Percentiles rank a stretch among this genome's conserved stretches.
Evolutionary conservation across 257 asterid genomes (phyloP).

Genomic region (Vinca minor): DNA sequence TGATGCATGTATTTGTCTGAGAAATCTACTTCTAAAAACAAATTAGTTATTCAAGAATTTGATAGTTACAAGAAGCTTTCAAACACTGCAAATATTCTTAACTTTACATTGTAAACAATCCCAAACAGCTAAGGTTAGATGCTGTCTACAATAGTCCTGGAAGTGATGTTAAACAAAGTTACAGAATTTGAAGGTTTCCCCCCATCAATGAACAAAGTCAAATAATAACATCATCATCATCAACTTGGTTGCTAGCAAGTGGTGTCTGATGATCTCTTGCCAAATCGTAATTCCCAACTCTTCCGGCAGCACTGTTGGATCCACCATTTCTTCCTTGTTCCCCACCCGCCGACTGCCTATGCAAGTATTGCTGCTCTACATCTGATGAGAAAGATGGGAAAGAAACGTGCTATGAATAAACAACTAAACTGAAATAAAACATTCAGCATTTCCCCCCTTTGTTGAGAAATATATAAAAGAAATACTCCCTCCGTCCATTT

Average conservation of each 20-base stretch:
- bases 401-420: neutral
- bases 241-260: conserved; percentile 23
- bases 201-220: conserved; percentile 4
- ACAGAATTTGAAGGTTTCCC: neutral
- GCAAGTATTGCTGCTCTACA: conserved; percentile 33
- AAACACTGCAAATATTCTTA: neutral
- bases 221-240: conserved; percentile 26
- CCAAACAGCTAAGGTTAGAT: no score
- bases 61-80: neutral
- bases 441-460: neutral
- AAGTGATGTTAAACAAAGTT: neutral
- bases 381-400: conserved; percentile 17
- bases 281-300: conserved; percentile 25
- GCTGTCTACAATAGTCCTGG: neutral
- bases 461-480: neutral
- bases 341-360: conserved; percentile 13
- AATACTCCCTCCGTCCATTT: no score
- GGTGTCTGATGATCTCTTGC: conserved; percentile 25
- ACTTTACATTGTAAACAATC: neutral
- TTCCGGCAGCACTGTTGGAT: conserved; percentile 14
- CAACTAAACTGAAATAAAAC: neutral
- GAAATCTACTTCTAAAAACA: neutral
- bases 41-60: neutral
- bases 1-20: neutral
- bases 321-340: conserved; percentile 3